Evolutionary conservation across 768 basidiomycete species (phyloP).

Genomic region (Kwoniella botswanensis): DNA sequence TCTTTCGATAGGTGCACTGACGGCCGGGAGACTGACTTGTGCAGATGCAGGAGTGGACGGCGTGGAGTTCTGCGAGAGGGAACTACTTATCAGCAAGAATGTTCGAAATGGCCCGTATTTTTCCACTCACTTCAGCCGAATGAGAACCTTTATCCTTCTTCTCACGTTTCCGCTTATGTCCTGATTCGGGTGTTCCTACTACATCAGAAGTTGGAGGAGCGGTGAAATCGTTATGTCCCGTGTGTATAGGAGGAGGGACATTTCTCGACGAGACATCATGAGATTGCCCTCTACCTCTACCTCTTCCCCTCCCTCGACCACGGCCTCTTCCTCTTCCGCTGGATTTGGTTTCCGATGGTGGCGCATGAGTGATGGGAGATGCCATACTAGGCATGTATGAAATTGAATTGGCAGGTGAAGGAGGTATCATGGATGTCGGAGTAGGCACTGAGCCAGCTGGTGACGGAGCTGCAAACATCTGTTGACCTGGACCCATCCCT

Average conservation of each 20-base stretch:
- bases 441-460: slow-evolving; percentile 2
- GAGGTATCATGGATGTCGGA: slow-evolving; percentile 15
- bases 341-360: not conserved
- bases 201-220: slow-evolving; percentile 1
- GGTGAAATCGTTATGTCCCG: not conserved
- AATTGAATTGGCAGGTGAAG: slow-evolving; percentile 14
- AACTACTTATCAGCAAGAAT: not conserved
- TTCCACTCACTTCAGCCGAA: slow-evolving; percentile 12
- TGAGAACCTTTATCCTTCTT: slow-evolving; percentile 18
- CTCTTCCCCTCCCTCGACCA: slow-evolving; percentile 5
- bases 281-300: not conserved
- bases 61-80: slow-evolving; percentile 8
- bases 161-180: slow-evolving; percentile 39
- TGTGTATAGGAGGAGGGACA: slow-evolving; percentile 24
- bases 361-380: not conserved
- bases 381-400: not conserved
- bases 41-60: slow-evolving; percentile 25
- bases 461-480: slow-evolving; percentile 2
- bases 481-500: slow-evolving; percentile 4
- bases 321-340: slow-evolving; percentile 2
- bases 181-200: slow-evolving; percentile 13
- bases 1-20: slow-evolving; percentile 8
- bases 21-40: slow-evolving; percentile 1
- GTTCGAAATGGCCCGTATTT: no score
- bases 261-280: not conserved